Evolutionary conservation across 2,329 filamentous ascomycete species (phyloP), one percentile per base, ranked within the genome.

Genomic region (Lasiodiplodia hormozganensis): DNA sequence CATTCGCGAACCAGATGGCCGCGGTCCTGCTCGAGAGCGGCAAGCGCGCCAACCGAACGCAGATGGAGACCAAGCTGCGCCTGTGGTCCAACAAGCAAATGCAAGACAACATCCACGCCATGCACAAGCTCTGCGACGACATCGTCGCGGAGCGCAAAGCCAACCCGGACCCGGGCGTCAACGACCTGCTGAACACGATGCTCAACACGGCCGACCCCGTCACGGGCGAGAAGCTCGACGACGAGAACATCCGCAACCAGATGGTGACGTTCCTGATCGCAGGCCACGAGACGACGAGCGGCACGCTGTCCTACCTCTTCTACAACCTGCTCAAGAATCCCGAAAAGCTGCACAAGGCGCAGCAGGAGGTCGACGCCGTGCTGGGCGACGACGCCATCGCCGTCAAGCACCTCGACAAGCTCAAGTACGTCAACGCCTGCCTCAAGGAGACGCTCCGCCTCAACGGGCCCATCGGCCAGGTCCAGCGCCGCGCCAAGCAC

Each of bases 181-280:
- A 89, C 68, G 92, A 94, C 76, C 81, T 94, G 6, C 79, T 94
- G 12, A 87, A 87, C 70, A 87, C 89, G 38, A 91, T 94, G 89
- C 80, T 94, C 54, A 82, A 88, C 7, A 89, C 89, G 0, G 84
- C 84, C 12, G 91, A 94, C 74, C 85, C 88, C 1, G 86, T 67
- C 47, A 47, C 58, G 21, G 67, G 60, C 21, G 54, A 65, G 52
- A 58, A 68, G 21, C 47, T 49, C 40, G 34, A 47, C 23, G 56
- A 66, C 23, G 16, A 52, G 23, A n/a, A 67, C 36, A 56, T 71
- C 43, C 62, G 62, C 25, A 57, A 71, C 53, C 60, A 71, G 11
- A 65, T 68, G 28, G 36, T 71, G 16, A 70, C 65, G 5, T 66
- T 71, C 16, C 68, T 70, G 58, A 64, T 70, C 18, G 70, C 70